Evolutionary conservation across 169 alveolate species (phyloP).

Genomic region (Eimeria tenella): DNA sequence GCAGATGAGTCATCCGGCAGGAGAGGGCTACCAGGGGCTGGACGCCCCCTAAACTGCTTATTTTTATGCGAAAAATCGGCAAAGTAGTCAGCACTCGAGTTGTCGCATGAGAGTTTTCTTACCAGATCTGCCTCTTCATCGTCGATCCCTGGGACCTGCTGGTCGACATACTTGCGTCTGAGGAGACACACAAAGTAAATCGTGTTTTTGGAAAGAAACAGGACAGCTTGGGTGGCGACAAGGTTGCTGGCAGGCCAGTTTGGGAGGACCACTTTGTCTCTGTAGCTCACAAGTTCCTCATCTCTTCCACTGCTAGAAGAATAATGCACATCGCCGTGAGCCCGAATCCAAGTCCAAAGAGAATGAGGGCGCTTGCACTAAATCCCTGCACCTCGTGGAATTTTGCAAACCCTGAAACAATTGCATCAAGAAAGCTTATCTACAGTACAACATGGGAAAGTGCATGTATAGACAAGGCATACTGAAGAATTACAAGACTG

Average conservation of each 20-base stretch:
- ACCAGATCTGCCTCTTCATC: constrained; percentile 84
- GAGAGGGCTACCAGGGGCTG: too few relatives aligned
- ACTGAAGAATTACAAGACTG: not conserved
- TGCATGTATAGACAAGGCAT: not conserved
- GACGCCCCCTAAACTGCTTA: too few relatives aligned
- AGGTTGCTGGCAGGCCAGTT: too few relatives aligned
- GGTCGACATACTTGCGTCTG: constrained; percentile 85
- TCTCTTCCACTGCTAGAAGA: constrained; percentile 86
- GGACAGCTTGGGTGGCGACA: too few relatives aligned
- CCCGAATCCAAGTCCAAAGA: constrained; percentile 83
- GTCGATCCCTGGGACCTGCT: constrained; percentile 85
- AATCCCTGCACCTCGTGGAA: constrained; percentile 89
- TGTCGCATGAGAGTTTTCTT: not conserved
- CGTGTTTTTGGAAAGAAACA: not conserved
- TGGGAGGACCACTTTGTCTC: too few relatives aligned
- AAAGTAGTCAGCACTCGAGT: too few relatives aligned
- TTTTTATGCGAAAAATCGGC: too few relatives aligned
- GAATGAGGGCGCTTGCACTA: constrained; percentile 82
- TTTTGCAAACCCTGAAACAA: constrained; percentile 83
- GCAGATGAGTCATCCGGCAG: too few relatives aligned
- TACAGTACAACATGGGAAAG: too few relatives aligned
- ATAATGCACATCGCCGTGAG: constrained; percentile 85
- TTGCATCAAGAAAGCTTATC: too few relatives aligned
- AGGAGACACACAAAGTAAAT: not conserved
- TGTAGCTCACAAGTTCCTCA: constrained; percentile 80